These are phyloP conservation scores for Bonia amplexicaulis DNA, from an alignment of 176 grass and related monocot genomes.

Conservation along the genomic window DNA sequence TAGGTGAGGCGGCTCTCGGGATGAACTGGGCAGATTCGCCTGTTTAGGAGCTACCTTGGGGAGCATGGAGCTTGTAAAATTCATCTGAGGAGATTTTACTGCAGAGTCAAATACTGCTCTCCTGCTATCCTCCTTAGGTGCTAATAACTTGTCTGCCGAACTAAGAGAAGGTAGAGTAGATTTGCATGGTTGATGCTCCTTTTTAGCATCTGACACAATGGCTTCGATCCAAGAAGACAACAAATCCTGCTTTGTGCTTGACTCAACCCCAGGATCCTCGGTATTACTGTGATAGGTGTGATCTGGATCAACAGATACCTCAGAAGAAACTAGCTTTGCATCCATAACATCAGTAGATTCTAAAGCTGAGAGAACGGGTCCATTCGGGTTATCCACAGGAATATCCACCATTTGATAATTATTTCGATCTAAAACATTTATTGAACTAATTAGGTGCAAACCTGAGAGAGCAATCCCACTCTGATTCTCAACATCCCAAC, in stretches of 20 bases:
- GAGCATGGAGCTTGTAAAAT: slow-evolving; percentile 16
- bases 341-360: slow-evolving; percentile 26
- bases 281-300: slow-evolving; percentile 10
- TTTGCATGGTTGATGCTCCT: slow-evolving; percentile 33
- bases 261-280: slow-evolving; percentile 14
- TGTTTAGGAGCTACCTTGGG: slow-evolving; percentile 41
- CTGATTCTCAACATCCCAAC: slow-evolving; percentile 1
- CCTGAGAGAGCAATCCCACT: slow-evolving; percentile 10
- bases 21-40: slow-evolving; percentile 38
- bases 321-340: slow-evolving; percentile 30
- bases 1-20: slow-evolving; percentile 31
- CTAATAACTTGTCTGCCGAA: slow-evolving; percentile 31
- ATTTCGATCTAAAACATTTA: slow-evolving; percentile 27
- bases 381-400: slow-evolving; percentile 15
- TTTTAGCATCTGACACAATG: slow-evolving; percentile 44
- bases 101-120: slow-evolving; percentile 24
- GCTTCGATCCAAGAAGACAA: slow-evolving; percentile 33
- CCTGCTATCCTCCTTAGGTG: slow-evolving; percentile 26
- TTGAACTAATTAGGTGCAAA: slow-evolving; percentile 11
- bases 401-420: slow-evolving; percentile 10
- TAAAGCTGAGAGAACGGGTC: slow-evolving; percentile 20
- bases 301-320: slow-evolving; percentile 24
- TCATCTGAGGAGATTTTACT: slow-evolving; percentile 36
- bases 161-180: slow-evolving; percentile 16
- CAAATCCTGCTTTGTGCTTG: slow-evolving; percentile 22